These are phyloP conservation scores for Aspergillus ellipticus DNA, from an alignment of 495 filamentous ascomycete species.

Conservation along the genomic window DNA sequence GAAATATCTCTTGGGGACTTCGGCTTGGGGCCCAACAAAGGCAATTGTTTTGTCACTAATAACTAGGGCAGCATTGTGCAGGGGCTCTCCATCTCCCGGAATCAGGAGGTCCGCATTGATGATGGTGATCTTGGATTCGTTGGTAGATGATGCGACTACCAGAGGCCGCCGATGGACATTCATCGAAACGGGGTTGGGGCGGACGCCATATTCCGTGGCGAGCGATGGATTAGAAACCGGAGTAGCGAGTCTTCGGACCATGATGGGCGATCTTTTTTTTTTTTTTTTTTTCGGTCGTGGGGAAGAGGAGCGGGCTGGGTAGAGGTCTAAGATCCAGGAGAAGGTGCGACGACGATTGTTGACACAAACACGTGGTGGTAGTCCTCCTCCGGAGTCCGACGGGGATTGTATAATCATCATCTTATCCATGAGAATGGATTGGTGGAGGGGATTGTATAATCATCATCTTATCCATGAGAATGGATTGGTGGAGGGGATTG, in stretches of 20 bases:
- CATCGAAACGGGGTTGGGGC: not conserved
- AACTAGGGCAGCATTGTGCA: not conserved
- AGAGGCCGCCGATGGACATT: not conserved
- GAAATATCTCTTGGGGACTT: not conserved
- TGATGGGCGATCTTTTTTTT: not conserved
- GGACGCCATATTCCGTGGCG: not conserved
- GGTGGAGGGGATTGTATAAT: no score
- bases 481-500: no score
- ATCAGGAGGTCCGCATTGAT: not conserved
- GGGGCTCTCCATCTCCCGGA: not conserved
- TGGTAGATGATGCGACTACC: not conserved
- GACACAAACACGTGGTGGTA: no score
- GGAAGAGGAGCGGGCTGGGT: no score
- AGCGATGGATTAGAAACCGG: not conserved
- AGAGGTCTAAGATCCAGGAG: no score
- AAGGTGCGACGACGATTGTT: no score
- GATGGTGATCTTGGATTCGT: not conserved
- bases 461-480: no score
- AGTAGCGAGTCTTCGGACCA: not conserved
- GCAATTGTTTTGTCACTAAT: not conserved
- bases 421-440: no score
- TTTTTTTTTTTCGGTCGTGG: no score
- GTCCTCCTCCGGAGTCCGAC: no score
- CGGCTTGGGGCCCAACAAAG: not conserved
- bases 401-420: no score